Conservation (phyloP, 371 early-diverging fungal species). For the Mucor lusitanicus region DNA sequence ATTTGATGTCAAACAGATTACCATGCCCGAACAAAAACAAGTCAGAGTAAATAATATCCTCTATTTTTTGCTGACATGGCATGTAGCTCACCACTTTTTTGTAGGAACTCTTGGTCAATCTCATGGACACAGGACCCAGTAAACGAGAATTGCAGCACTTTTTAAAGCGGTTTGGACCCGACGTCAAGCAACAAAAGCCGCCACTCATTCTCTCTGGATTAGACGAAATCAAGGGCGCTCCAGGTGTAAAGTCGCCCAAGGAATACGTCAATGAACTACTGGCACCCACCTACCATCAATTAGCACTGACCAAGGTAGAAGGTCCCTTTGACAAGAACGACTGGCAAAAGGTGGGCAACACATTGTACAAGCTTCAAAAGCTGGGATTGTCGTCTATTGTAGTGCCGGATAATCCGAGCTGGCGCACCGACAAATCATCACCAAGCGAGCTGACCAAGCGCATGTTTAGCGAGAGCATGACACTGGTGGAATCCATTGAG, state of each 20-base stretch:
- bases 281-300: constrained; percentile 47
- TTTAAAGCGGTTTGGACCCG: constrained; percentile 61
- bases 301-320: constrained; percentile 66
- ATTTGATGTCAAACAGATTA: neutral
- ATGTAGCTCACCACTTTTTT: too few relatives aligned
- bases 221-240: constrained; percentile 10
- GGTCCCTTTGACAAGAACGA: constrained; percentile 54
- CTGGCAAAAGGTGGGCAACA: constrained; percentile 57
- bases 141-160: constrained; percentile 79
- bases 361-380: constrained; percentile 69
- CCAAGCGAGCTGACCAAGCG: constrained; percentile 38
- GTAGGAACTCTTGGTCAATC: constrained; percentile 22
- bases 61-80: too few relatives aligned
- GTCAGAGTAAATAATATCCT: constrained; percentile 13
- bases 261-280: constrained; percentile 55
- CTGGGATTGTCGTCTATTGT: constrained; percentile 76
- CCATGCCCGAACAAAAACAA: constrained; percentile 19
- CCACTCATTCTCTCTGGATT: constrained; percentile 12
- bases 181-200: constrained; percentile 12
- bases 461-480: constrained; percentile 61
- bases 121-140: constrained; percentile 70
- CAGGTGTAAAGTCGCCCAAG: constrained; percentile 30
- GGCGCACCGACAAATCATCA: constrained; percentile 34
- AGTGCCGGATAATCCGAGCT: constrained; percentile 59
- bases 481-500: constrained; percentile 75